Evolutionary conservation across 495 filamentous ascomycete species (phyloP), one percentile per base, ranked within the genome.

Genomic region (Aspergillus sclerotiicarbonarius): DNA sequence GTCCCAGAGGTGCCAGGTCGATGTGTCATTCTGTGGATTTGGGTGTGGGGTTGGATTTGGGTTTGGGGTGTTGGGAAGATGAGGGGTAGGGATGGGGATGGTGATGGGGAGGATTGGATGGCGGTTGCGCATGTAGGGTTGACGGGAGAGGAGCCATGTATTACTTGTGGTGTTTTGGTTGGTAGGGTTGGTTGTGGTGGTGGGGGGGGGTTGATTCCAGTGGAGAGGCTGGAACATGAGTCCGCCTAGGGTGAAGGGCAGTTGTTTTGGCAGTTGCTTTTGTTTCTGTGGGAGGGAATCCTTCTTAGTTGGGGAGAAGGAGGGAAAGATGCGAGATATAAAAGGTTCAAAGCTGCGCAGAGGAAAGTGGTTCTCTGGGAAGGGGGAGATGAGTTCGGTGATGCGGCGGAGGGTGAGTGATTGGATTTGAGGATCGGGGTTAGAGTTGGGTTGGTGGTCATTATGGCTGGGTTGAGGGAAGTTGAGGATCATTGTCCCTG

Each of bases 1-100:
- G 67, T 98, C 93, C 82, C 85, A 96, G 0, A 94, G 74, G 3
- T 32, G 59, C 71, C 75, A 73, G 1, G 58, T 63, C 16, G n/a
- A 45, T 46, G 21, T 37, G 25, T 13, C 18, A 4, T 33, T 53
- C 5, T 19, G 5, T 35, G 30, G 19, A 21, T 50, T 48, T 4
- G 0, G 25, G 8, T 12, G 19, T 7, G 16, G 32, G n/a, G 18
- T 35, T 33, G 10, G 18, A 12, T 15, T 20, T 57, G 9, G 9
- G 12, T 16, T 8, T 21, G 8, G 33, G 16, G 16, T 19, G 2
- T 35, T 35, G 33, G 8, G 33, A 2, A 13, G 8, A 13, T 9
- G 33, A 13, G 33, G 8, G 8, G 33, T 35, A 13, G 33, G 9
- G 9, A 35, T 41, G 37, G 10, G 10, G 37, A 41, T 41, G 37